Percentiles rank a stretch among this genome's conserved stretches.
Evolutionary conservation across 768 basidiomycete genomes (phyloP).

Genomic region (Termitomyces sp.): DNA sequence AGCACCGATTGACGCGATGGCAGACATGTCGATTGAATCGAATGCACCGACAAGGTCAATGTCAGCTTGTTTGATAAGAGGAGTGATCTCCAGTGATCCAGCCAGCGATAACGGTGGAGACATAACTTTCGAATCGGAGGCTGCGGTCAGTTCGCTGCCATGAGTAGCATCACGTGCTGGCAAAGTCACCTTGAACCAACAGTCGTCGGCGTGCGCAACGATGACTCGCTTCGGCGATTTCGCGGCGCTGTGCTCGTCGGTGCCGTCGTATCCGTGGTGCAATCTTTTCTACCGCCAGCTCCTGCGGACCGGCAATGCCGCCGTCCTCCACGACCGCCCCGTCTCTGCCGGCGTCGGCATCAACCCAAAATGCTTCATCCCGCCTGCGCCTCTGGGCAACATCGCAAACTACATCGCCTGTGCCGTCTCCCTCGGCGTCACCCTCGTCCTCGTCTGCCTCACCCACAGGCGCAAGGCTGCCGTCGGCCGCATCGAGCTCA

Average conservation of each 20-base stretch:
- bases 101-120: no score
- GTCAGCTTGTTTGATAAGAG: no score
- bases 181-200: no score
- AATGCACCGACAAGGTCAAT: no score
- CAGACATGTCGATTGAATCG: no score
- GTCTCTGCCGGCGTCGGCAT: conserved; percentile 84
- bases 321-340: conserved; percentile 32
- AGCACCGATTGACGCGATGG: no score
- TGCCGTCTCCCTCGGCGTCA: conserved; percentile 60
- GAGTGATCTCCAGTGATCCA: no score
- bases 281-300: conserved; percentile 88
- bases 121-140: no score
- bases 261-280: conserved; percentile 86
- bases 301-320: conserved; percentile 32
- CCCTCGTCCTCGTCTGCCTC: conserved; percentile 49
- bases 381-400: conserved; percentile 61
- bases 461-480: conserved; percentile 76
- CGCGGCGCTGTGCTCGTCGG: conserved; percentile 54
- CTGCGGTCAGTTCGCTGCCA: no score
- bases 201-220: no score
- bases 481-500: conserved; percentile 80
- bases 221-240: conserved; percentile 60
- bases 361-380: conserved; percentile 77
- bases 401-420: conserved; percentile 84
- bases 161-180: no score